Conservation (phyloP, 345 rosid species). For the Heritiera fomes region DNA sequence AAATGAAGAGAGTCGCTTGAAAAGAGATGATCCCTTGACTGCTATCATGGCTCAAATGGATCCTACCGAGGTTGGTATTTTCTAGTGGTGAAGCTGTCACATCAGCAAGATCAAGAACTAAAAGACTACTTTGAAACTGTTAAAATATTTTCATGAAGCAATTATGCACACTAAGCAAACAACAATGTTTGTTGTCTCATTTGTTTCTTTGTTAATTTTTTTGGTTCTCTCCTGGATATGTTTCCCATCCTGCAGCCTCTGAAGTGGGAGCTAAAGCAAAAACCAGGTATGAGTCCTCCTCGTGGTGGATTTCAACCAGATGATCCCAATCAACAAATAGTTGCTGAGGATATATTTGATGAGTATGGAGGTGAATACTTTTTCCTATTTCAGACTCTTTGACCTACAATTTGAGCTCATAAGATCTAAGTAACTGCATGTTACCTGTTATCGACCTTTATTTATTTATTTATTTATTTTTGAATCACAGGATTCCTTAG, state of each 20-base stretch:
- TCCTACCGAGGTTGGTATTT: constrained; percentile 69
- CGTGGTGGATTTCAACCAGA: constrained; percentile 89
- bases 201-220: constrained; percentile 11
- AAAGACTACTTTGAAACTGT: not conserved
- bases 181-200: constrained; percentile 2
- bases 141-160: not conserved
- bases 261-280: constrained; percentile 97
- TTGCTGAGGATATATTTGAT: constrained; percentile 94
- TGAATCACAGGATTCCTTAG: constrained; percentile 65
- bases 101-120: not conserved
- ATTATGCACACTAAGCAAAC: not conserved
- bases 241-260: constrained; percentile 53
- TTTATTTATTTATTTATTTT: not conserved
- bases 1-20: constrained; percentile 81
- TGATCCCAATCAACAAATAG: constrained; percentile 96
- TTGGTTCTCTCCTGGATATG: not conserved
- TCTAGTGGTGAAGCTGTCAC: not conserved
- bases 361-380: constrained; percentile 84
- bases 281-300: constrained; percentile 97
- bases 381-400: constrained; percentile 2
- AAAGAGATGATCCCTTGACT: constrained; percentile 94
- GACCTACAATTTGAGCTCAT: not conserved
- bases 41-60: constrained; percentile 80
- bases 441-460: constrained; percentile 9
- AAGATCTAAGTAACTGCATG: constrained; percentile 18